phyloP scores from a whole-genome alignment of 345 rosid genomes.

The Melastoma malabathricum region DNA sequence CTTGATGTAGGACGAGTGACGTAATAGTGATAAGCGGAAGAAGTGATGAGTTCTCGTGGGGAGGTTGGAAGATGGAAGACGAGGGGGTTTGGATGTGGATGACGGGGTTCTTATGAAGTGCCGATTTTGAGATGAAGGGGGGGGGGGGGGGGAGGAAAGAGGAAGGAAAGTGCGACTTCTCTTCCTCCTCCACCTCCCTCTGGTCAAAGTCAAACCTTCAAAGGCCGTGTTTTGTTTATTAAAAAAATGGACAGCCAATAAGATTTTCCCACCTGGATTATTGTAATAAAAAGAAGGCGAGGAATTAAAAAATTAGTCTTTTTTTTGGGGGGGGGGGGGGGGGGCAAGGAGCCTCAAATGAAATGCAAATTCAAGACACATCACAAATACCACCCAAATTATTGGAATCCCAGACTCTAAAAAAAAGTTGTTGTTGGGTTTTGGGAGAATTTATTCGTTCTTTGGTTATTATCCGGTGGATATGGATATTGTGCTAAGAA shows the following conservation, averaged over 20 bases:
- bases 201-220: conserved; percentile 58
- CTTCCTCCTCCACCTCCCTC: conserved; percentile 23
- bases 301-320: neutral
- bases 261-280: too few relatives aligned
- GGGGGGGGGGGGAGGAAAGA: conserved; percentile 22
- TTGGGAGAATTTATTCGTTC: too few relatives aligned
- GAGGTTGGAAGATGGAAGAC: neutral
- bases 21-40: neutral
- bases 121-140: conserved; percentile 14
- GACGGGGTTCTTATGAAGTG: conserved; percentile 5
- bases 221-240: neutral
- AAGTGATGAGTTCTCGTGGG: neutral
- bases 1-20: too few relatives aligned
- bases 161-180: conserved; percentile 57
- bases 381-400: too few relatives aligned
- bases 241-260: too few relatives aligned
- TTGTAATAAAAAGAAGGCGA: neutral
- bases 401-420: too few relatives aligned
- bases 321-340: neutral
- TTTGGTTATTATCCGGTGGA: too few relatives aligned
- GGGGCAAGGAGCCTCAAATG: conserved; percentile 12
- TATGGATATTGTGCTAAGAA: too few relatives aligned
- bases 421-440: too few relatives aligned
- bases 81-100: conserved; percentile 1
- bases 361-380: neutral